Evolutionary conservation across 2,329 filamentous ascomycete genomes (phyloP), one percentile per base, ranked within the genome.

Genomic region (Aspergillus neotritici): DNA sequence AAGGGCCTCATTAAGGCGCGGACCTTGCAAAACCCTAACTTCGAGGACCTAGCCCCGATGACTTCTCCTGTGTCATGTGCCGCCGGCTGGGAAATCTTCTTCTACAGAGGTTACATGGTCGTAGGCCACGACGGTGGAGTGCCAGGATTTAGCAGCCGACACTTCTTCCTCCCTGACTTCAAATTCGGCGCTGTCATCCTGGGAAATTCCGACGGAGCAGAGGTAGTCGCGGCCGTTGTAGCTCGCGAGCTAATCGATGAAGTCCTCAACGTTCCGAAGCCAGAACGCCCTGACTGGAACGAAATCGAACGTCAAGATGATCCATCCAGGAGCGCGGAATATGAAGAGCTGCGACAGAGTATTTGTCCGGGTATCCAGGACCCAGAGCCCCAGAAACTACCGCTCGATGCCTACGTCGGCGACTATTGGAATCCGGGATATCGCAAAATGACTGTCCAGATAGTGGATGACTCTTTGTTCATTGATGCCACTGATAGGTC

Each of bases 401-500:
- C 52, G 15, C 47, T 63, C 12, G 34, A 41, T 8, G 31, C 42
- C 10, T 61, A 61, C 43, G 44, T 41, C 4, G 60, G 61, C 13
- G 25, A 39, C 5, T 61, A 60, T 34, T 51, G 40, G 34, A 52
- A 62, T 29, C 42, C 21, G 1, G 60, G 60, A 1, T 65, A 65
- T 48, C 55, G 50, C 21, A 43, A 36, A 4, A 38, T 65, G 34
- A 44, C 34, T 10, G 50, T 65, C 7, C 39, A 58, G 30, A 45
- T 57, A 16, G 54, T 46, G 37, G 54, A 59, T n/a, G 45, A 48
- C 3, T 21, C 40, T 31, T 48, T 67, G 3, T 63, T 62, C 36
- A 47, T 66, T 17, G 59, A 66, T 41, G 60, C 59, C 14, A 55
- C 48, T 6, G 64, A 66, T 49, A 54, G 64, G 6, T 61, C 59